These are phyloP conservation scores for Zalaria obscura DNA, from an alignment of 2,329 filamentous ascomycete species.

Conservation along the genomic window DNA sequence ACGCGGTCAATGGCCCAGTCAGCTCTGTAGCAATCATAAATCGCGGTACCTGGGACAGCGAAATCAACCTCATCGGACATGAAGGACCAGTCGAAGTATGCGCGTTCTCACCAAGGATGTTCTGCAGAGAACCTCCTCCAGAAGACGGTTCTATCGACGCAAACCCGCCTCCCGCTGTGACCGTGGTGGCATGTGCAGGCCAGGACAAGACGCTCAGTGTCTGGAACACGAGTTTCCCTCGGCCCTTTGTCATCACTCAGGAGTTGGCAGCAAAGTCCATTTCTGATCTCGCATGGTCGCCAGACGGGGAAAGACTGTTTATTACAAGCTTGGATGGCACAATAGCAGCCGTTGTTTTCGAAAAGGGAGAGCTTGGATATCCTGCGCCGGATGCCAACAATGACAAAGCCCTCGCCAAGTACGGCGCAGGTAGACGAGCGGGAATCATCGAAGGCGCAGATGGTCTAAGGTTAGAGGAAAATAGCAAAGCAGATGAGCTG, in stretches of 20 bases:
- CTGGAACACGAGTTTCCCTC: slow-evolving; percentile 92
- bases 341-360: slow-evolving; percentile 70
- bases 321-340: slow-evolving; percentile 80
- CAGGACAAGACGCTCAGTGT: slow-evolving; percentile 94
- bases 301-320: slow-evolving; percentile 77
- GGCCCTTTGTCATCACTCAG: slow-evolving; percentile 79
- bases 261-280: slow-evolving; percentile 85
- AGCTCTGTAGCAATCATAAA: slow-evolving; percentile 95
- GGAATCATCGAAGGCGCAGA: slow-evolving; percentile 90
- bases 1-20: slow-evolving; percentile 92
- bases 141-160: slow-evolving; percentile 29
- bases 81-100: slow-evolving; percentile 96
- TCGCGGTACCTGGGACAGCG: slow-evolving; percentile 81
- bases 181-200: slow-evolving; percentile 90
- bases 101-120: slow-evolving; percentile 87
- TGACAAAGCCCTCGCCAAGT: slow-evolving; percentile 83
- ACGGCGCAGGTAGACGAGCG: slow-evolving; percentile 74
- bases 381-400: slow-evolving; percentile 79
- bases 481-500: slow-evolving; percentile 81
- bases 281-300: slow-evolving; percentile 86
- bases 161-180: slow-evolving; percentile 44
- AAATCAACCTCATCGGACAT: slow-evolving; percentile 94
- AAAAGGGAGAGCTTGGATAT: slow-evolving; percentile 77
- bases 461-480: slow-evolving; percentile 72
- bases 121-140: slow-evolving; percentile 53